Evolutionary conservation across 495 filamentous ascomycete genomes (phyloP), one percentile per base, ranked within the genome.

Genomic region (Penicillium steckii): DNA sequence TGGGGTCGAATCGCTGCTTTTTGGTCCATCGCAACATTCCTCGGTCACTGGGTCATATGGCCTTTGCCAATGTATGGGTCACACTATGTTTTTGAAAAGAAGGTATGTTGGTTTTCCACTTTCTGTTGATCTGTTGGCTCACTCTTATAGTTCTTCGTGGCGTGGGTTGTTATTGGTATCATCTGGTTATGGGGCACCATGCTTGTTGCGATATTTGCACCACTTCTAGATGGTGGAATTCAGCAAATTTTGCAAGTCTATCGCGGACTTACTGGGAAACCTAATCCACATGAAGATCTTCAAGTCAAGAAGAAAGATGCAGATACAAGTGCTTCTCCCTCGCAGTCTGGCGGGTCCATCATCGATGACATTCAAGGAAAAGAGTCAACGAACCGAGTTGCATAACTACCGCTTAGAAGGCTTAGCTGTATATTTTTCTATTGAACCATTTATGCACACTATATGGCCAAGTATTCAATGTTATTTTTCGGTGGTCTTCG

Each of bases 111-210:
- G 27, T 12, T 12, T 29, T 12, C 12, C 12, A 12, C 6, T 29
- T 12, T 29, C 12, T 29, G n/a, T n/a, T n/a, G n/a, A n/a, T n/a
- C n/a, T n/a, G n/a, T n/a, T n/a, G n/a, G n/a, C n/a, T 15, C n/a
- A 9, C 8, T 38, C 13, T 35, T 23, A 26, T 70, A 77, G 43
- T 91, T 92, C 70, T 91, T 88, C 65, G 84, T 84, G 10, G 88
- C 87, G 24, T 92, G 88, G 88, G 81, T 92, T 8, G 70, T 78
- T 0, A 81, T 92, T 8, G 86, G 79, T 3, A 89, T 92, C 48
- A 77, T 89, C 46, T 93, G 89, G 89, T 79, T 92, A 46, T 90
- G 68, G 66, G 45, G 59, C 1, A 71, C 61, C 1, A 64, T 68
- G 65, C 55, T 74, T 1, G 52, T 73, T 17, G 68, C 62, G 0